phyloP scores from a whole-genome alignment of 208 protist genomes.

The Sergeia podlipaevii region DNA sequence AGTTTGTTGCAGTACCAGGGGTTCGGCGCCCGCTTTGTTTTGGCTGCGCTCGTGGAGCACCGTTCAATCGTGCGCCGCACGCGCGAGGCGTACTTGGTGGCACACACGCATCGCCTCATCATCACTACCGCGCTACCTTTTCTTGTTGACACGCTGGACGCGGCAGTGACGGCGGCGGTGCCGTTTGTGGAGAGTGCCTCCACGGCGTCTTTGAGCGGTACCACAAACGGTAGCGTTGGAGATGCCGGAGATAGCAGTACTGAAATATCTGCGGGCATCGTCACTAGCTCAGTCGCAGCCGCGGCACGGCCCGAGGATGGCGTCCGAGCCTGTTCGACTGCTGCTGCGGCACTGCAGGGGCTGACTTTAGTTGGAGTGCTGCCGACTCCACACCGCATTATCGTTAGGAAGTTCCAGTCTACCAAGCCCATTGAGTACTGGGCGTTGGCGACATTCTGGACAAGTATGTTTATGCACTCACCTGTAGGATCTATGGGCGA shows the following conservation, averaged over 20 bases:
- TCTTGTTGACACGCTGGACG: slow-evolving; percentile 57
- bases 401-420: slow-evolving; percentile 55
- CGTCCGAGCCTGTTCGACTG: too few species aligned
- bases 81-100: slow-evolving; percentile 28
- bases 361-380: slow-evolving; percentile 81
- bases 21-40: slow-evolving; percentile 33
- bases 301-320: slow-evolving; percentile 26
- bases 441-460: slow-evolving; percentile 75
- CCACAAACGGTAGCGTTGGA: background rate
- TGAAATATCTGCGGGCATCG: slow-evolving; percentile 2
- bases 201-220: background rate
- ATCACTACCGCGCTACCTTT: slow-evolving; percentile 27
- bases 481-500: slow-evolving; percentile 48
- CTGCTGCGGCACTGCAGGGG: slow-evolving; percentile 23
- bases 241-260: background rate
- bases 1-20: slow-evolving; percentile 74
- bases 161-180: slow-evolving; percentile 40
- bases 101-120: slow-evolving; percentile 12
- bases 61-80: slow-evolving; percentile 40
- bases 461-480: slow-evolving; percentile 55
- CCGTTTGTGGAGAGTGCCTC: slow-evolving; percentile 14
- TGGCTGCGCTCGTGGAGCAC: slow-evolving; percentile 52
- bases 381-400: slow-evolving; percentile 73
- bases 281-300: slow-evolving; percentile 23
- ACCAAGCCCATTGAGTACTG: slow-evolving; percentile 70